phyloP scores from a whole-genome alignment of 1,139 yeast species.

The Magnusiomyces tetraspermus region DNA sequence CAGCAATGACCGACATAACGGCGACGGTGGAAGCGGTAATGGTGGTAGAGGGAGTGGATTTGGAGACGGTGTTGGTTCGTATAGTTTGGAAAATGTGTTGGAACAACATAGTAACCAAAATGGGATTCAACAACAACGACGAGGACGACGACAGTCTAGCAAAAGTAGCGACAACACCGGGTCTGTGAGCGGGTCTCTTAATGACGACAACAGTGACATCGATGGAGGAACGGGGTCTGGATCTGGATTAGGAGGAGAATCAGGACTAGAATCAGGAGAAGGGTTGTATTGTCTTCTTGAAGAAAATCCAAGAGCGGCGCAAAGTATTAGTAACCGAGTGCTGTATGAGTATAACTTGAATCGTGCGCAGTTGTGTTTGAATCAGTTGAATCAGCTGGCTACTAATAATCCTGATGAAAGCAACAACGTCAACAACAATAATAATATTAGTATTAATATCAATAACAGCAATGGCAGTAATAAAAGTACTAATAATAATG shows the following conservation, averaged over 20 bases:
- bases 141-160: neutral
- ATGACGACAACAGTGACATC: neutral
- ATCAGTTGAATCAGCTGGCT: neutral
- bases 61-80: too few species aligned
- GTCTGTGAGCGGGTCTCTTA: too few species aligned
- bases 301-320: neutral
- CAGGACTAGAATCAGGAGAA: neutral
- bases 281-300: neutral
- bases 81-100: too few species aligned
- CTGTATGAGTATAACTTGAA: neutral
- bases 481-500: neutral
- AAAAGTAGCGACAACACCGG: neutral
- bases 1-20: neutral
- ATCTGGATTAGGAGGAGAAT: neutral
- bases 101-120: conserved; percentile 2
- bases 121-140: neutral
- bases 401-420: neutral
- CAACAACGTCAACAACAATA: neutral
- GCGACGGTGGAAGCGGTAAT: neutral
- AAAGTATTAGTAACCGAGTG: neutral
- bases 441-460: neutral
- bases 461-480: neutral
- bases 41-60: neutral
- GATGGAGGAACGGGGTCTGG: neutral
- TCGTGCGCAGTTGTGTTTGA: neutral